Evolutionary conservation across 345 rosid genomes (phyloP).

Genomic region (Brassica nigra): DNA sequence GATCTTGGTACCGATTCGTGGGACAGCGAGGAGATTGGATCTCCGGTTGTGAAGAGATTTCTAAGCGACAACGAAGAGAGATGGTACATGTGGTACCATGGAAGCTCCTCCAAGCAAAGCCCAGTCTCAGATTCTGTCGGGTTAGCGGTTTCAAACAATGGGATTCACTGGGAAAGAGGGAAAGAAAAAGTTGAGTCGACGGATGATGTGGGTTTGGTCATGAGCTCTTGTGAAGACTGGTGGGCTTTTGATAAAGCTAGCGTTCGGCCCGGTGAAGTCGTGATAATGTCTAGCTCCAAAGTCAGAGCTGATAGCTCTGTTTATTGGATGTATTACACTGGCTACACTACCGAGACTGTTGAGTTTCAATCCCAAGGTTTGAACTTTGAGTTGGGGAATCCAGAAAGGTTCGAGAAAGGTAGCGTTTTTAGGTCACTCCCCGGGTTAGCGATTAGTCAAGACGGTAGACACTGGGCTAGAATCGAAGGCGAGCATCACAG

Average conservation of each 20-base stretch:
- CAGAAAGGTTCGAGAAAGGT: constrained; percentile 49
- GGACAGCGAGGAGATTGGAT: constrained; percentile 74
- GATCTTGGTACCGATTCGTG: constrained; percentile 62
- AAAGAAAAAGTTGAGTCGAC: constrained; percentile 52
- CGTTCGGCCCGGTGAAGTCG: constrained; percentile 69
- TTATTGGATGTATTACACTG: constrained; percentile 85
- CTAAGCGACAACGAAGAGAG: constrained; percentile 81
- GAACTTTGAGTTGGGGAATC: constrained; percentile 43
- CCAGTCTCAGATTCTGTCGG: constrained; percentile 58
- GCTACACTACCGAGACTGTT: constrained; percentile 53
- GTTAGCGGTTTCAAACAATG: constrained; percentile 74
- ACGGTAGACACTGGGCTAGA: constrained; percentile 89
- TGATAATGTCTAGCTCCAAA: constrained; percentile 72
- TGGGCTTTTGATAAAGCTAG: constrained; percentile 80
- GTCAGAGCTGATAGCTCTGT: constrained; percentile 63
- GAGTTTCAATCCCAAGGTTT: constrained; percentile 38
- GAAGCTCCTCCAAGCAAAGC: constrained; percentile 49
- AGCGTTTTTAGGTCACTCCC: constrained; percentile 56
- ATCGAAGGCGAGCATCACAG: constrained; percentile 89
- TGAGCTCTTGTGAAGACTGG: constrained; percentile 67
- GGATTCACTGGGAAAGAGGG: constrained; percentile 83
- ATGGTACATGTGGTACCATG: constrained; percentile 92
- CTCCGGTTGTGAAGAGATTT: constrained; percentile 86
- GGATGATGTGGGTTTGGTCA: constrained; percentile 70
- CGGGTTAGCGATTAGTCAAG: constrained; percentile 83